Evolutionary conservation across 176 grass and related monocot species (phyloP).

Genomic region (Ampelocalamus luodianensis): DNA sequence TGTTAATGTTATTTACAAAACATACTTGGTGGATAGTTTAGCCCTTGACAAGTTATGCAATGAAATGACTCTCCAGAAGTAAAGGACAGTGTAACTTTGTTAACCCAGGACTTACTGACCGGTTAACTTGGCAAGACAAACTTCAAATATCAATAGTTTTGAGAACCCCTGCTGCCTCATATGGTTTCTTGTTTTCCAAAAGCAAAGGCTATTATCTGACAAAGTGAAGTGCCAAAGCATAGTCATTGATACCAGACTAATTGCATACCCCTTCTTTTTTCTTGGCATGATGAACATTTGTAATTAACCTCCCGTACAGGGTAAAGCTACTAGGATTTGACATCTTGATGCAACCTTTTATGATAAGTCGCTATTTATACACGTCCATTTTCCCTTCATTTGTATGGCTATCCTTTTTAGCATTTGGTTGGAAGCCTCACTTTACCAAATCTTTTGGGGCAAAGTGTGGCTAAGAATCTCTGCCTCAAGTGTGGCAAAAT

Average conservation of each 20-base stretch:
- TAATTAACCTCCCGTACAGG: background rate
- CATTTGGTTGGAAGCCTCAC: background rate
- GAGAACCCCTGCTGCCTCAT: background rate
- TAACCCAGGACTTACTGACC: background rate
- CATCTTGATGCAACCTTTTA: background rate
- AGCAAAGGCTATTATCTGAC: background rate
- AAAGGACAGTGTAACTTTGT: background rate
- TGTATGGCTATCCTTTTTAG: background rate
- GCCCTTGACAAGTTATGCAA: background rate
- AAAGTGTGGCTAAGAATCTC: too few relatives aligned
- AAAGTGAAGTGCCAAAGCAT: background rate
- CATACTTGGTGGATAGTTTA: too few relatives aligned
- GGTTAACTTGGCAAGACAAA: background rate
- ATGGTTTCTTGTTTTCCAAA: background rate
- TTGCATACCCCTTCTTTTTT: background rate
- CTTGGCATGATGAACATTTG: background rate
- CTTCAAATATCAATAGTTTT: background rate
- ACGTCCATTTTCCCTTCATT: background rate
- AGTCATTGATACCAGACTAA: background rate
- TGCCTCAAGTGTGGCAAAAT: too few relatives aligned
- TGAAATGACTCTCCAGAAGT: background rate
- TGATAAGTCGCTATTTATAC: background rate
- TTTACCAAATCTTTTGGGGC: too few relatives aligned
- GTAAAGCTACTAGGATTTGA: background rate
- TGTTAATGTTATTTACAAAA: background rate